Conservation (phyloP, 768 basidiomycete species). For the Lentinula detonsa region DNA sequence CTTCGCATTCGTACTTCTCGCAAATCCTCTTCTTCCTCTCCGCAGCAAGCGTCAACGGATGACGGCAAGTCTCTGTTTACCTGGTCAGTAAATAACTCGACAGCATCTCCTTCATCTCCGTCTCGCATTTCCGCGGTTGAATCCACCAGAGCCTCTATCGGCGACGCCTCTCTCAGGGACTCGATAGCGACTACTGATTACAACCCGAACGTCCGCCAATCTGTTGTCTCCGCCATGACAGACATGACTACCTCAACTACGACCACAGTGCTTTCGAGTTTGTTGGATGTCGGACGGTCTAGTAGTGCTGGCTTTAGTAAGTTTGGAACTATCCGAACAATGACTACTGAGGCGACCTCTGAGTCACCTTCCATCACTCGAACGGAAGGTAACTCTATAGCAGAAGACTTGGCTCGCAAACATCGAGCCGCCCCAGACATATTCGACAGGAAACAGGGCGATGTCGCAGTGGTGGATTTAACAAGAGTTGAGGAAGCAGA, state of each 20-base stretch:
- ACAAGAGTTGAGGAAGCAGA: conserved; percentile 69
- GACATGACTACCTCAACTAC: conserved; percentile 39
- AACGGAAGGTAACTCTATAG: conserved; percentile 57
- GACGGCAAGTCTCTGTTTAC: conserved; percentile 23
- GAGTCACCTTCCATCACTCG: conserved; percentile 61
- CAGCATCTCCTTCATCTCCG: conserved; percentile 16
- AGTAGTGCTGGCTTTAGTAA: conserved; percentile 44
- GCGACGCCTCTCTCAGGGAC: conserved; percentile 32
- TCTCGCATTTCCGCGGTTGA: conserved; percentile 25
- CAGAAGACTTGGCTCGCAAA: conserved; percentile 43
- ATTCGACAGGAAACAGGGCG: conserved; percentile 58
- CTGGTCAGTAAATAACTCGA: conserved; percentile 14
- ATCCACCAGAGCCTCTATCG: conserved; percentile 25
- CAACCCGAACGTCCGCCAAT: conserved; percentile 41
- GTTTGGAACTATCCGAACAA: conserved; percentile 77
- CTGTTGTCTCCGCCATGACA: conserved; percentile 54
- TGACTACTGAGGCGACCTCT: conserved; percentile 77
- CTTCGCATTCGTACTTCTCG: conserved; percentile 31
- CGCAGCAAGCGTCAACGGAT: conserved; percentile 13
- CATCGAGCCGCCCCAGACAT: conserved; percentile 16
- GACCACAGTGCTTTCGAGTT: conserved; percentile 51
- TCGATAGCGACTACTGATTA: conserved; percentile 17
- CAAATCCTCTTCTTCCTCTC: conserved; percentile 15
- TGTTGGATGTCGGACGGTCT: conserved; percentile 46
- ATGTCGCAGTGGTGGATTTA: conserved; percentile 53